These are phyloP conservation scores for Xylariaceae sp. DNA, from an alignment of 2,329 filamentous ascomycete species.

Conservation along the genomic window DNA sequence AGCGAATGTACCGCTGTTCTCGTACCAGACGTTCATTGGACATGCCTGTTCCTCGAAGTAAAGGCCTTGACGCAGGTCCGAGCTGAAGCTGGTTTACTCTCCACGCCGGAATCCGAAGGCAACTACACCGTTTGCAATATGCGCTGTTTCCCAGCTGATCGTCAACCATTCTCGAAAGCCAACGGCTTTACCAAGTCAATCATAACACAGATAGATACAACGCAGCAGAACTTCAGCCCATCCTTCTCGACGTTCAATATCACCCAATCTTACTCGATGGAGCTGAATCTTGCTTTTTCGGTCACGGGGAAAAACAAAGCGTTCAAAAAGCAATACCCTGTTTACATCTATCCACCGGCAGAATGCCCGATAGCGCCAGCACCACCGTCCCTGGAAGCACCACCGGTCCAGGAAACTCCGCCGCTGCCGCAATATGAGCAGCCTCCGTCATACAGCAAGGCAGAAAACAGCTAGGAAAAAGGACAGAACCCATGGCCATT, in stretches of 20 bases:
- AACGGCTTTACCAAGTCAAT: conserved; percentile 11
- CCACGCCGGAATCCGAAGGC: background rate
- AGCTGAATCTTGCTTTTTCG: conserved; percentile 9
- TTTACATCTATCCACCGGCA: conserved; percentile 10
- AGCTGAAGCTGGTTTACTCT: conserved; percentile 1
- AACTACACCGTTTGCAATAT: background rate
- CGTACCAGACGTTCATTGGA: conserved; percentile 10
- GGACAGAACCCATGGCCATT: background rate
- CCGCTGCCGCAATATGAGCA: conserved; percentile 10
- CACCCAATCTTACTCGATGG: background rate
- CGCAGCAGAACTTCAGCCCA: background rate
- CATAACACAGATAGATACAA: background rate
- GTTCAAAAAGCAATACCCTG: background rate
- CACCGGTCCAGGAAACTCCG: too few species aligned
- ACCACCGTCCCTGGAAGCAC: background rate
- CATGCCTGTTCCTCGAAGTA: conserved; percentile 7
- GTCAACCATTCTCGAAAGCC: conserved; percentile 9
- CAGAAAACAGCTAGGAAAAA: background rate
- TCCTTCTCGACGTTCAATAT: conserved; percentile 16
- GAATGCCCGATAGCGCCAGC: background rate
- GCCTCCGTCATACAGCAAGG: conserved; percentile 9
- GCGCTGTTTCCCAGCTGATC: background rate
- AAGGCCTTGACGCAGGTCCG: conserved; percentile 5
- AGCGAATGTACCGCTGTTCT: conserved; percentile 10
- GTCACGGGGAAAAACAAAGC: conserved; percentile 4